These are phyloP conservation scores for Inga leiocalycina DNA, from an alignment of 306 rosid genomes.

Conservation along the genomic window DNA sequence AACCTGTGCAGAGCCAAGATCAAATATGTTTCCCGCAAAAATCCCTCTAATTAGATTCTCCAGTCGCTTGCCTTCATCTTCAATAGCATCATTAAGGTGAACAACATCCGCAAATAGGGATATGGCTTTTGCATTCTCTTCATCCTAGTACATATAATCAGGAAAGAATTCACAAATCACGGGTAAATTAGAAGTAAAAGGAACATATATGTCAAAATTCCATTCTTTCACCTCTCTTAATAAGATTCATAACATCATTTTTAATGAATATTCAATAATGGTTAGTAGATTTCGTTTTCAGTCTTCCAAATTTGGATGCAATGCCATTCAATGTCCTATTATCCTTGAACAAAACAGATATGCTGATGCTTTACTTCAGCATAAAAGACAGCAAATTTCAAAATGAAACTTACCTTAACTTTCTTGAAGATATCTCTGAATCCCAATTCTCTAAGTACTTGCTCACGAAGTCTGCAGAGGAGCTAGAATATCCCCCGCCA, in stretches of 20 bases:
- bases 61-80: slow-evolving; percentile 77
- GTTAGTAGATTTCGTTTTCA: slow-evolving; percentile 18
- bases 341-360: slow-evolving; percentile 15
- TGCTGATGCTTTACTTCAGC: slow-evolving; percentile 11
- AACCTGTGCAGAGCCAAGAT: slow-evolving; percentile 95
- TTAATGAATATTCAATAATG: slow-evolving; percentile 25
- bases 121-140: slow-evolving; percentile 92
- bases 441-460: slow-evolving; percentile 77
- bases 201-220: slow-evolving; percentile 16
- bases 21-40: slow-evolving; percentile 94
- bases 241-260: slow-evolving; percentile 5
- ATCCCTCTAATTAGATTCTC: slow-evolving; percentile 87
- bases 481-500: slow-evolving; percentile 47
- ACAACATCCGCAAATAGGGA: slow-evolving; percentile 71
- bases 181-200: slow-evolving; percentile 24
- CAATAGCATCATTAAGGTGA: slow-evolving; percentile 74
- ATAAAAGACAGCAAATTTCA: not conserved
- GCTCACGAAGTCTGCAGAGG: slow-evolving; percentile 92
- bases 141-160: slow-evolving; percentile 54
- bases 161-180: slow-evolving; percentile 16
- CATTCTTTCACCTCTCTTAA: not conserved
- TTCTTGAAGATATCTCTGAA: slow-evolving; percentile 93
- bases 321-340: not conserved
- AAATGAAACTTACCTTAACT: slow-evolving; percentile 66
- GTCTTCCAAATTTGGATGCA: slow-evolving; percentile 11